Conservation (phyloP, 2,329 filamentous ascomycete genomes). For the Arthrocladium fulminans region DNA sequence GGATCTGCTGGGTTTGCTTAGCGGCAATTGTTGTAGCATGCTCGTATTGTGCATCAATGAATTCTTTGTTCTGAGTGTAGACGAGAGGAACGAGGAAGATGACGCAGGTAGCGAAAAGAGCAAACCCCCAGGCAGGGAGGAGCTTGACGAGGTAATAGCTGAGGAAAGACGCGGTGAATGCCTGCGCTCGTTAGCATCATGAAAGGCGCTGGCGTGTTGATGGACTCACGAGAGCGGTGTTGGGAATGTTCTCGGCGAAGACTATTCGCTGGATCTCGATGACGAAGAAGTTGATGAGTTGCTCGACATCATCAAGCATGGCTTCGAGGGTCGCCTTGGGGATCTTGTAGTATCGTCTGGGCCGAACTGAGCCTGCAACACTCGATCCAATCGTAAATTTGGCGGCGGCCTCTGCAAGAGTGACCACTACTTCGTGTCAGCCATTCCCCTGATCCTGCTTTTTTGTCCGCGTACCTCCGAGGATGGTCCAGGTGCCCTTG, state of each 20-base stretch:
- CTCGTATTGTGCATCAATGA: constrained; percentile 53
- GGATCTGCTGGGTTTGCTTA: constrained; percentile 51
- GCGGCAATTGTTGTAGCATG: constrained; percentile 46
- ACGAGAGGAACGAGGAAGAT: constrained; percentile 53
- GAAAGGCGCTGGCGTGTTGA: not conserved
- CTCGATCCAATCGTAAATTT: constrained; percentile 49
- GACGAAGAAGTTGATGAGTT: constrained; percentile 59
- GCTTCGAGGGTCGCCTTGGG: constrained; percentile 55
- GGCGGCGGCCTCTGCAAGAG: constrained; percentile 49
- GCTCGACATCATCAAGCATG: constrained; percentile 52
- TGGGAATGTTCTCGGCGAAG: constrained; percentile 56
- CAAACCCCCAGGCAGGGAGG: constrained; percentile 56
- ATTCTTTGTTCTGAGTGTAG: constrained; percentile 57
- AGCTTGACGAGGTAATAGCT: constrained; percentile 59
- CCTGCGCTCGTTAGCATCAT: constrained; percentile 32
- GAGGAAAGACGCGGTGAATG: constrained; percentile 50
- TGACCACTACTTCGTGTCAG: constrained; percentile 33
- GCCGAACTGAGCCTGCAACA: constrained; percentile 52
- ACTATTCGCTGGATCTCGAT: constrained; percentile 59
- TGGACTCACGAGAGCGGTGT: constrained; percentile 49
- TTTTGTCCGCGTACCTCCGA: constrained; percentile 43
- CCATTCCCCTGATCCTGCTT: constrained; percentile 5
- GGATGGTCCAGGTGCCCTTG: constrained; percentile 50
- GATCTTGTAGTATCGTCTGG: constrained; percentile 57
- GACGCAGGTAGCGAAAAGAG: constrained; percentile 47